phyloP scores from a whole-genome alignment of 2,329 filamentous ascomycete species.

The Colletotrichum acutatum region DNA sequence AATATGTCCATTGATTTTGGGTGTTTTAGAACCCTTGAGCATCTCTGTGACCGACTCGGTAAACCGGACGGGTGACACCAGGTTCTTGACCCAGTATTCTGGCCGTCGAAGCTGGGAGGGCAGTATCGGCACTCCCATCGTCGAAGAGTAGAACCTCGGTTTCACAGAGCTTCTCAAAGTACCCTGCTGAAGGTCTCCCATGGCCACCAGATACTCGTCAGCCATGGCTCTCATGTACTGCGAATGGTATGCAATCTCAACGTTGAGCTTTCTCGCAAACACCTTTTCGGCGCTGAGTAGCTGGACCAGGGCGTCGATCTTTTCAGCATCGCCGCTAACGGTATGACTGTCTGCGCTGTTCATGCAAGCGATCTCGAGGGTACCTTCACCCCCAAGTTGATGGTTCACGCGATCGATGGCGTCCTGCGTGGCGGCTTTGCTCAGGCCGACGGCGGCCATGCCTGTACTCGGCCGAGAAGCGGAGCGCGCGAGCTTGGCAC shows the following conservation, averaged over 20 bases:
- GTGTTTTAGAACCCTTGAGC: slow-evolving; percentile 6
- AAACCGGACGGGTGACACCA: slow-evolving; percentile 54
- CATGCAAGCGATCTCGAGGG: slow-evolving; percentile 55
- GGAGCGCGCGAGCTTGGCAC: slow-evolving; percentile 42
- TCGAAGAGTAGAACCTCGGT: slow-evolving; percentile 33
- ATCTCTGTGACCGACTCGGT: slow-evolving; percentile 52
- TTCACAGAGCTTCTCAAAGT: neutral
- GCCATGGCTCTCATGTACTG: slow-evolving; percentile 59
- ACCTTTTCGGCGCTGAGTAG: slow-evolving; percentile 46
- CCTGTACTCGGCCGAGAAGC: slow-evolving; percentile 42
- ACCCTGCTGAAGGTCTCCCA: slow-evolving; percentile 15
- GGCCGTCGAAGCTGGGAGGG: slow-evolving; percentile 34
- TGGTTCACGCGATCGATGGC: slow-evolving; percentile 41
- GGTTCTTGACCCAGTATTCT: slow-evolving; percentile 58
- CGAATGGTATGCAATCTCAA: slow-evolving; percentile 65
- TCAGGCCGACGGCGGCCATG: slow-evolving; percentile 56
- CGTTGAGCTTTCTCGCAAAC: slow-evolving; percentile 60
- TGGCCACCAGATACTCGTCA: slow-evolving; percentile 45
- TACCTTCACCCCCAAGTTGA: slow-evolving; percentile 28
- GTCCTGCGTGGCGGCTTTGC: slow-evolving; percentile 39
- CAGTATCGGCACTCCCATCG: neutral
- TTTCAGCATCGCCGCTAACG: slow-evolving; percentile 48
- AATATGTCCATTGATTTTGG: neutral
- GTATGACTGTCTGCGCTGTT: slow-evolving; percentile 66
- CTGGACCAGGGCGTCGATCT: slow-evolving; percentile 43